These are phyloP conservation scores for Chlorella sp. DNA, from an alignment of 139 green algal genomes.

Conservation along the genomic window DNA sequence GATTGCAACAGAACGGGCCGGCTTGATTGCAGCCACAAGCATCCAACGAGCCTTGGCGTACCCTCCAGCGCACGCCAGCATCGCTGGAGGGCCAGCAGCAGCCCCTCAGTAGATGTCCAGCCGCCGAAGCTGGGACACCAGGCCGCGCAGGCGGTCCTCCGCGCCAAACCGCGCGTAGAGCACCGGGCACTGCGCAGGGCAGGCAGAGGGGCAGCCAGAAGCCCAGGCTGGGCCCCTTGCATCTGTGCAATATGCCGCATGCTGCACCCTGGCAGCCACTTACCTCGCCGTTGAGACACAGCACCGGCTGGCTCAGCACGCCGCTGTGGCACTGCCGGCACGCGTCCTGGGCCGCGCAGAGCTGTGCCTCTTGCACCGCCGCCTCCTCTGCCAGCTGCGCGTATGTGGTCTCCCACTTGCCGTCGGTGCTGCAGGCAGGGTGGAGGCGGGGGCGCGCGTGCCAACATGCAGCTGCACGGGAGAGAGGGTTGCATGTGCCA, in stretches of 20 bases:
- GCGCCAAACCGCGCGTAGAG: constrained; percentile 48
- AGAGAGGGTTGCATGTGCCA: not conserved
- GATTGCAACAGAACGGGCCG: no score
- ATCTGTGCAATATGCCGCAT: no score
- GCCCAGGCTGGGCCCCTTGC: no score
- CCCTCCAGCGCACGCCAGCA: no score
- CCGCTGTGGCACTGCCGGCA: constrained; percentile 72
- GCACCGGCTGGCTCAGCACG: constrained; percentile 38
- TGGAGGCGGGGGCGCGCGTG: not conserved
- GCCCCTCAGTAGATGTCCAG: constrained; percentile 27
- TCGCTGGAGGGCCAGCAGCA: no score
- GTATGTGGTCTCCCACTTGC: constrained; percentile 25
- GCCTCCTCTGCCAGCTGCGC: constrained; percentile 21
- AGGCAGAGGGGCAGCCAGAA: no score
- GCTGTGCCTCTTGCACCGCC: constrained; percentile 6
- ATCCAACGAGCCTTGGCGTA: no score
- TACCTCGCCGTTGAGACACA: constrained; percentile 64
- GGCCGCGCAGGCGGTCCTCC: not conserved
- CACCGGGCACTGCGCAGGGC: constrained; percentile 68
- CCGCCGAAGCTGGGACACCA: constrained; percentile 13
- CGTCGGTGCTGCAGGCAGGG: not conserved
- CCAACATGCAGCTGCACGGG: not conserved
- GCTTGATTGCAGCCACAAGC: no score
- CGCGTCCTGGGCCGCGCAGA: constrained; percentile 1
- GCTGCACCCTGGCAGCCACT: not conserved